These are phyloP conservation scores for Agrocybe pediades DNA, from an alignment of 768 basidiomycete species.

Conservation along the genomic window DNA sequence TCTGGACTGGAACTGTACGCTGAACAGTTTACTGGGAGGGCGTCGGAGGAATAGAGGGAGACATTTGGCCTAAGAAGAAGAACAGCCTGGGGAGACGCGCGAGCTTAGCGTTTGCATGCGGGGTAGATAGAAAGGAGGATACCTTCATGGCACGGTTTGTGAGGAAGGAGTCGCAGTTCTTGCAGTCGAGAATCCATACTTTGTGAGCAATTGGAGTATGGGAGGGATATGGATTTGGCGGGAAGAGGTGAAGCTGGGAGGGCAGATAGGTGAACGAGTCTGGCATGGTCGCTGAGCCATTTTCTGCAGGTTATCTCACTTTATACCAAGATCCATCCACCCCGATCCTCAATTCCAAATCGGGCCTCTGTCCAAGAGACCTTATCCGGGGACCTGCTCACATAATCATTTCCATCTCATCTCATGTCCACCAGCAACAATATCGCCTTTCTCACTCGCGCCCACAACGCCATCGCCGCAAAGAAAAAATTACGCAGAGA, in stretches of 20 bases:
- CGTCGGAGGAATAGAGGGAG: slow-evolving; percentile 83
- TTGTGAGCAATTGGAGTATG: slow-evolving; percentile 59
- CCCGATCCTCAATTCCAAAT: slow-evolving; percentile 6
- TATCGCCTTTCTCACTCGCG: slow-evolving; percentile 57
- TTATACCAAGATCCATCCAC: slow-evolving; percentile 7
- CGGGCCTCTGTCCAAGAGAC: slow-evolving; percentile 5
- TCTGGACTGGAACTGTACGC: slow-evolving; percentile 55
- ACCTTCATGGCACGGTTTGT: slow-evolving; percentile 89
- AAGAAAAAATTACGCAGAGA: slow-evolving; percentile 66
- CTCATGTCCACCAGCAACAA: slow-evolving; percentile 29
- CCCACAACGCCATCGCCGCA: slow-evolving; percentile 62
- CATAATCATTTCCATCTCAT: slow-evolving; percentile 24
- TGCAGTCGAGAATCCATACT: slow-evolving; percentile 83
- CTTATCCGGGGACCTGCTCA: slow-evolving; percentile 18
- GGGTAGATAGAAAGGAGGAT: slow-evolving; percentile 8
- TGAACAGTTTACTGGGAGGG: slow-evolving; percentile 76
- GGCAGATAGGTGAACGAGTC: slow-evolving; percentile 16
- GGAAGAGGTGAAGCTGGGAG: slow-evolving; percentile 30
- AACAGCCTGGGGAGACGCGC: slow-evolving; percentile 76
- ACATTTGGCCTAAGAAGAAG: slow-evolving; percentile 81
- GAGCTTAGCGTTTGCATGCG: slow-evolving; percentile 6
- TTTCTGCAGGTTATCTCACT: slow-evolving; percentile 1
- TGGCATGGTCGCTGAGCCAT: slow-evolving; percentile 8
- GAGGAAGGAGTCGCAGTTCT: slow-evolving; percentile 69
- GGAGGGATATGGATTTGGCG: slow-evolving; percentile 42